These are phyloP conservation scores for Stachybotrys elegans DNA, from an alignment of 2,329 filamentous ascomycete genomes.

Conservation along the genomic window DNA sequence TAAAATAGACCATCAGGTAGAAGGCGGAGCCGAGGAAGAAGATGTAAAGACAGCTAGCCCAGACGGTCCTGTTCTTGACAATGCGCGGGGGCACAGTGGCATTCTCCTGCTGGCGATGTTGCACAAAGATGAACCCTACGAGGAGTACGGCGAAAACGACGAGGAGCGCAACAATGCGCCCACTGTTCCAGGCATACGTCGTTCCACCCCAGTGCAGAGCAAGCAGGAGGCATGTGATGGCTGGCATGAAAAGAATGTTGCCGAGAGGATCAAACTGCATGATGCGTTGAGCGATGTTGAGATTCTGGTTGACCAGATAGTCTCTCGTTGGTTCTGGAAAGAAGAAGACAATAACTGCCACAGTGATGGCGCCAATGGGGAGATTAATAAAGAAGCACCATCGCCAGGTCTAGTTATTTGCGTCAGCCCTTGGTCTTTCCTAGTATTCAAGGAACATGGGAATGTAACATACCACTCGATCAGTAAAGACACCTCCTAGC, in stretches of 20 bases:
- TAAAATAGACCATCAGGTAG: constrained; percentile 32
- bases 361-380: constrained; percentile 25
- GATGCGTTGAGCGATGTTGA: constrained; percentile 19
- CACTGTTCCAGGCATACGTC: constrained; percentile 33
- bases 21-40: constrained; percentile 21
- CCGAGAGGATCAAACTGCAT: constrained; percentile 48
- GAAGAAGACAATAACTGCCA: constrained; percentile 17
- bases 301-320: background rate
- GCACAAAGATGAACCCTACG: constrained; percentile 32
- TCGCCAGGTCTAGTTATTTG: too few species aligned
- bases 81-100: constrained; percentile 37
- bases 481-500: constrained; percentile 22
- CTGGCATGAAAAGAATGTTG: constrained; percentile 49
- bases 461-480: too few species aligned
- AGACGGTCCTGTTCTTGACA: constrained; percentile 33
- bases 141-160: constrained; percentile 33
- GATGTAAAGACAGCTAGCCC: constrained; percentile 24
- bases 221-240: constrained; percentile 39
- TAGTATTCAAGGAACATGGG: too few species aligned
- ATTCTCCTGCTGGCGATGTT: constrained; percentile 26
- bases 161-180: constrained; percentile 39
- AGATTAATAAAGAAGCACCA: constrained; percentile 34
- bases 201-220: constrained; percentile 43
- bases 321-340: constrained; percentile 1
- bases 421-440: too few species aligned